Evolutionary conservation across 2,329 filamentous ascomycete genomes (phyloP).

Genomic region (Xylariales sp.): DNA sequence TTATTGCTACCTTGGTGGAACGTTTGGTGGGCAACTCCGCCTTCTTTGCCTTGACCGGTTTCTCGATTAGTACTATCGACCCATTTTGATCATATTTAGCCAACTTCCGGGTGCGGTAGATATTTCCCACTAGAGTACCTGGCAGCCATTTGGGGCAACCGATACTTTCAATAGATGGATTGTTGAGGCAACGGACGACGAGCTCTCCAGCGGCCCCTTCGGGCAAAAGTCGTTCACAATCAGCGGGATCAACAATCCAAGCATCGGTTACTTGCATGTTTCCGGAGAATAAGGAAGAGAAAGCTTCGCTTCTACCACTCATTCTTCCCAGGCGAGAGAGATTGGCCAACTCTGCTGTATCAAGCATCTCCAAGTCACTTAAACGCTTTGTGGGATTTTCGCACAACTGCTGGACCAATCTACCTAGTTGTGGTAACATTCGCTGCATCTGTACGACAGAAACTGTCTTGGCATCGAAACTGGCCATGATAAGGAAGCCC

Average conservation of each 20-base stretch:
- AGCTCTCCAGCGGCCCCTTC: conserved; percentile 39
- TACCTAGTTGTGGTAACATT: conserved; percentile 47
- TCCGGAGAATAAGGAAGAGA: conserved; percentile 12
- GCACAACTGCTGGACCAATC: conserved; percentile 46
- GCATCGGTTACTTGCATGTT: conserved; percentile 21
- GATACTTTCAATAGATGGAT: conserved; percentile 19
- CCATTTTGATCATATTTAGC: conserved; percentile 31
- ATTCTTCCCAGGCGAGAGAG: conserved; percentile 23
- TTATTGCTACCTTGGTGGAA: conserved; percentile 30
- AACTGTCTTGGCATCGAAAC: conserved; percentile 60
- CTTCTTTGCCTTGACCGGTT: conserved; percentile 10
- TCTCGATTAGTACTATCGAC: conserved; percentile 23
- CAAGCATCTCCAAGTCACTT: conserved; percentile 28
- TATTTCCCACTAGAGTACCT: conserved; percentile 12
- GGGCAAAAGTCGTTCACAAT: conserved; percentile 31
- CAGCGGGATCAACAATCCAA: conserved; percentile 35
- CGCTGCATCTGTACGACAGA: conserved; percentile 45
- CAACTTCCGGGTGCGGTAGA: conserved; percentile 36
- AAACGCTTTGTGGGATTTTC: conserved; percentile 26
- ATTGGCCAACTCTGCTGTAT: conserved; percentile 26
- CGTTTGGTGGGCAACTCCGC: conserved; percentile 8
- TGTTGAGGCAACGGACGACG: conserved; percentile 27
- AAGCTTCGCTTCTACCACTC: conserved; percentile 14
- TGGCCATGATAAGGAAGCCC: conserved; percentile 56
- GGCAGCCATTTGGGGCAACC: conserved; percentile 24